Conservation (phyloP, 225 moss, liverwort and hornwort species). For the Lunularia cruciata region DNA sequence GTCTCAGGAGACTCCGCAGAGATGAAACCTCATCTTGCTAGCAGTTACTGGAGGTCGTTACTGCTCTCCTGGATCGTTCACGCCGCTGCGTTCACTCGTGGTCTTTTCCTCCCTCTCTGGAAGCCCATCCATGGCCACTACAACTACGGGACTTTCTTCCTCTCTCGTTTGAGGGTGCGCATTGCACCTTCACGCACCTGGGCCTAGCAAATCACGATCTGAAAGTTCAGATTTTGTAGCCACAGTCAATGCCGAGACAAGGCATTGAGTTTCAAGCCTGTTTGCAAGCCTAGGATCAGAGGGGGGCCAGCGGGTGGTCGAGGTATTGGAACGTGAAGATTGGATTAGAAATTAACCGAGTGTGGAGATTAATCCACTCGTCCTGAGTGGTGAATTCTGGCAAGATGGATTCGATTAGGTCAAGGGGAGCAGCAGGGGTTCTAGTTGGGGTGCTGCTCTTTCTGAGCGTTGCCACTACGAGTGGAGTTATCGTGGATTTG, state of each 20-base stretch:
- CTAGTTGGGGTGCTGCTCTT: constrained; percentile 25
- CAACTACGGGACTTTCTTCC: background rate
- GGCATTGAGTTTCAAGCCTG: too few species aligned
- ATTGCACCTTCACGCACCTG: background rate
- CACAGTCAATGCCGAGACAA: too few species aligned
- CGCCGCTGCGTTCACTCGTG: constrained; percentile 1
- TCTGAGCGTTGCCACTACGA: constrained; percentile 23
- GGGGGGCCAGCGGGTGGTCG: background rate
- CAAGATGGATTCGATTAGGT: constrained; percentile 27
- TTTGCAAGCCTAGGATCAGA: too few species aligned
- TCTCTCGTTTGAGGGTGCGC: constrained; percentile 12
- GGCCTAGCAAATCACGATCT: background rate
- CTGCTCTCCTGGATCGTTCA: constrained; percentile 18
- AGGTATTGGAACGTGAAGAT: background rate
- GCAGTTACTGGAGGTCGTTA: constrained; percentile 34
- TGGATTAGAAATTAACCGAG: background rate
- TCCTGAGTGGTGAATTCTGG: background rate
- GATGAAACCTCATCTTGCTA: background rate
- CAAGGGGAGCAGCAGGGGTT: constrained; percentile 24
- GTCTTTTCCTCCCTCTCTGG: background rate
- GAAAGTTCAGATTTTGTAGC: background rate
- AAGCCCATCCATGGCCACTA: constrained; percentile 7
- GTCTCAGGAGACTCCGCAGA: constrained; percentile 23
- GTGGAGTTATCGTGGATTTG: constrained; percentile 24
- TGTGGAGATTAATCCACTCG: background rate